Base-by-base conservation (phyloP, 768 basidiomycete species). In the Amylocystis lapponica region DNA sequence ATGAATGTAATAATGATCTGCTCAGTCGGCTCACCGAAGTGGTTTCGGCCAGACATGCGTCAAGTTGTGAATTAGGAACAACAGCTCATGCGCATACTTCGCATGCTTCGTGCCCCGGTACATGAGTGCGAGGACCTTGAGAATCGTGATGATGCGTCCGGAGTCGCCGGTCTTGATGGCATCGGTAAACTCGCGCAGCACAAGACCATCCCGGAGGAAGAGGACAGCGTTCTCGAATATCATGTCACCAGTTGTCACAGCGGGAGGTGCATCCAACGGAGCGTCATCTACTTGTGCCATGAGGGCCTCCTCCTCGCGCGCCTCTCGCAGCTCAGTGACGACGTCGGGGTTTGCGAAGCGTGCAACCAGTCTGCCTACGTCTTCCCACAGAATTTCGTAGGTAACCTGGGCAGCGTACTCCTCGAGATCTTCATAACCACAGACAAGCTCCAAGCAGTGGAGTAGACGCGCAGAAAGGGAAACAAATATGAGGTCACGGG, bases 401-500 rank as follows among this genome's bases (percentile, higher is more conserved):
- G 40, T 40, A 2, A 51, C 31, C 1, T 44, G 36, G 3, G 27
- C 21, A 0, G 46, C 30, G 39, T 63, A 65, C 2, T 52, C 51
- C 0, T 57, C 57, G 0, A 63, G 36, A 0, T 47, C 39, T 0
- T 39, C 11, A 30, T 10, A 20, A 2, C 45, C 44, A 1, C 58
- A 58, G 0, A 69, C 62, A 1, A 52, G 41, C 0, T 65, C 53
- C 0, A 69, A 49, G 47, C 64, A 66, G 37, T 63, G 58, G 2
- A 66, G 56, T 5, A 66, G 42, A 1, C 60, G 57, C 0, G 66
- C 62, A 51, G 63, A 65, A 1, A 67, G 56, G 0, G 61, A 64
- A 20, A 60, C 51, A 41, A 67, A 64, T 2, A 66, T 43, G 0
- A 70, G 57, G 37, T 69, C 66, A 6, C 64, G 64, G 41, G 60